Conservation (phyloP, 345 rosid genomes). For the Kandelia obovata region DNA sequence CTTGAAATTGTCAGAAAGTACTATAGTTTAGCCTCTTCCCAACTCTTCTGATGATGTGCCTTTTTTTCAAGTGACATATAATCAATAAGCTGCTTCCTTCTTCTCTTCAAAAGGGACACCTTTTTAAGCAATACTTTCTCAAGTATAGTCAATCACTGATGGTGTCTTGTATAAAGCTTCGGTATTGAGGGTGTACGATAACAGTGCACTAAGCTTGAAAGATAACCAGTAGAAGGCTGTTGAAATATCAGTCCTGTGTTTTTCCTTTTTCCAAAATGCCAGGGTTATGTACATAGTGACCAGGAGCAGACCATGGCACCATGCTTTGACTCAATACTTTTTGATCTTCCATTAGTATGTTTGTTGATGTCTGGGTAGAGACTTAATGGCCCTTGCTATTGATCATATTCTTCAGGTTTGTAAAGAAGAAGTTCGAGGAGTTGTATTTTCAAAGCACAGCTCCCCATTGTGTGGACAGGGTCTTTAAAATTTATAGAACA, state of each 20-base stretch:
- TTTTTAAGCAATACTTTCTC: no score
- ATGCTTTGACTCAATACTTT: neutral
- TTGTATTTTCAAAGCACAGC: slow-evolving; percentile 80
- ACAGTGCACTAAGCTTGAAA: neutral
- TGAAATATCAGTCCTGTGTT: no score
- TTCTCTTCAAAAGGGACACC: no score
- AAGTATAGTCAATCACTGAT: no score
- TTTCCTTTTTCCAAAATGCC: no score
- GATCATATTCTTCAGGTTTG: slow-evolving; percentile 48
- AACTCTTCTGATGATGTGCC: no score
- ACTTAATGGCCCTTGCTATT: neutral
- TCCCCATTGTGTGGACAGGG: slow-evolving; percentile 81
- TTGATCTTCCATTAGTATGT: neutral
- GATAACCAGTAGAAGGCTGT: neutral
- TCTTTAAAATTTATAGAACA: slow-evolving; percentile 91
- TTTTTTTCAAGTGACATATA: no score
- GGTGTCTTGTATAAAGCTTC: neutral
- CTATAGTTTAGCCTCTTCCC: neutral
- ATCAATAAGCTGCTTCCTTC: no score
- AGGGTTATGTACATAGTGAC: no score
- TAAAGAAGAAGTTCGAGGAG: slow-evolving; percentile 96
- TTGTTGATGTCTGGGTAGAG: neutral
- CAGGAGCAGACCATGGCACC: neutral
- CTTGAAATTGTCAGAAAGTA: neutral
- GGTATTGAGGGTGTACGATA: neutral